Evolutionary conservation across 306 rosid genomes (phyloP).

Genomic region (Senna siamea): DNA sequence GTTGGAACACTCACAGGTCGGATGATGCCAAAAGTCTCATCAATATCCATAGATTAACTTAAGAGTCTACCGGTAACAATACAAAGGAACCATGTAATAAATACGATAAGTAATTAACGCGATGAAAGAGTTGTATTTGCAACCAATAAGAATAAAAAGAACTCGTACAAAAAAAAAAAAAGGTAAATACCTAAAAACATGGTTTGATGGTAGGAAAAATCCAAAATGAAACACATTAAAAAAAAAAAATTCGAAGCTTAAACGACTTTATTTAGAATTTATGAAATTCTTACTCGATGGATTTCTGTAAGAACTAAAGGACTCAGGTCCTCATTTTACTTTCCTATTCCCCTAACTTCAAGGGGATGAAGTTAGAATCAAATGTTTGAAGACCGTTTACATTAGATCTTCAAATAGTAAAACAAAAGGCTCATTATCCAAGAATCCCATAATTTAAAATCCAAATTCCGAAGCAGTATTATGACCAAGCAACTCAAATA

Average conservation of each 20-base stretch:
- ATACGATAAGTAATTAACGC: conserved; percentile 9
- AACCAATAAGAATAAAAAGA: background rate
- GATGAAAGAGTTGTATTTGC: background rate
- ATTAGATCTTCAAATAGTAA: background rate
- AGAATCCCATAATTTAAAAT: background rate
- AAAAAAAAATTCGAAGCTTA: no score
- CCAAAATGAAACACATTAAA: no score
- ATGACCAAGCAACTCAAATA: background rate
- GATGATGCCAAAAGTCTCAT: conserved; percentile 56
- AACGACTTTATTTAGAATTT: no score
- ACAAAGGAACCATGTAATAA: conserved; percentile 9
- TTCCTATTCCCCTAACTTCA: background rate
- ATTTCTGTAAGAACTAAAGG: background rate
- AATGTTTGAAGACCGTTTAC: background rate
- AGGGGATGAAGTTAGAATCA: no score
- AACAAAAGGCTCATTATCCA: background rate
- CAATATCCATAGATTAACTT: conserved; percentile 63
- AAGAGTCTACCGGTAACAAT: background rate
- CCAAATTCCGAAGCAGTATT: no score
- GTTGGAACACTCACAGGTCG: conserved; percentile 53
- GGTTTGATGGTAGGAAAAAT: no score
- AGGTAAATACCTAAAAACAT: no score
- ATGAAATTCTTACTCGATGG: background rate
- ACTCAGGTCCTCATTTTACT: background rate
- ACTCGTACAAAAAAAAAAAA: no score